Evolutionary conservation across 495 filamentous ascomycete genomes (phyloP), one percentile per base, ranked within the genome.

Genomic region (Penicillium angulare): DNA sequence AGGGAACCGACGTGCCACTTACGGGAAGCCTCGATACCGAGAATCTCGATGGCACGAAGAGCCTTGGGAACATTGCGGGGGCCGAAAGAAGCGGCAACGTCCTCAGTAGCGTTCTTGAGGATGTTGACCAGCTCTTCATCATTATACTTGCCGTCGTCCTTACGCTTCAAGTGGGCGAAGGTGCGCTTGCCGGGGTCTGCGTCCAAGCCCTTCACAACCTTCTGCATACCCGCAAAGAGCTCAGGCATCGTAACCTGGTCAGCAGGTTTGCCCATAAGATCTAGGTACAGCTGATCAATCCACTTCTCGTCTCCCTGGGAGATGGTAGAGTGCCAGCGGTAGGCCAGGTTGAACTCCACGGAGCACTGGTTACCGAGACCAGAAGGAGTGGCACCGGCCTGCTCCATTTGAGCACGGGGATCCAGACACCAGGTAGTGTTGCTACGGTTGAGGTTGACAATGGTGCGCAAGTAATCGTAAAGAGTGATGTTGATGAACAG

Each of bases 401-500:
- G 65, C 49, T 73, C 66, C 66, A 73, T 74, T 55, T 73, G 68
- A 13, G 71, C 71, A 39, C 74, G 66, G 34, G 74, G 74, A 47
- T 77, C 74, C 40, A 95, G 74, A 18, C 85, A 89, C 88, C 89
- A 95, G 3, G 83, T 87, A 10, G 85, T 86, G 58, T 86, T 82
- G 43, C 78, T 80, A 32, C 87, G 78, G 69, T 92, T 92, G 49
- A 91, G 65, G 63, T 91, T 92, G 66, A 93, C 76, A 55, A 95
- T 91, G 16, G 87, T 90, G 21, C 89, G 83, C 31, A 95, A 79
- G 62, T 95, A 95, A 59, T 95, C 89, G 49, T 87, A 78, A 26
- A 93, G 72, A 6, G 88, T 84, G 56, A 90, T 87, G 73, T 93
- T 92, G 61, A 90, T 88, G 65, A 91, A 93, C 6, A 92, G 73